Evolutionary conservation across 768 basidiomycete species (phyloP).

Genomic region (Termitomyces sp.): DNA sequence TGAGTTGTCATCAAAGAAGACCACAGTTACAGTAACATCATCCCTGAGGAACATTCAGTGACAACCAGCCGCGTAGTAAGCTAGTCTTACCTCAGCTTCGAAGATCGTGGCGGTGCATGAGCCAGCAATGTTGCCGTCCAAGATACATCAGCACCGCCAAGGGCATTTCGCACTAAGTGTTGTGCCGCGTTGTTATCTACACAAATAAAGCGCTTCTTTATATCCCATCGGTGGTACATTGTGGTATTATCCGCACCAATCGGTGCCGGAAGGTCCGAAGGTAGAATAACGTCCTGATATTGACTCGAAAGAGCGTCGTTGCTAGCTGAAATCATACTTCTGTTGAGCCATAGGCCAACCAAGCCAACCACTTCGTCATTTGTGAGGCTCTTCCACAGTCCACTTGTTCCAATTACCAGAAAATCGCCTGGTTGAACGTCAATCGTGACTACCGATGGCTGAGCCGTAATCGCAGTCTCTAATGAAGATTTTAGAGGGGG

Average conservation of each 20-base stretch:
- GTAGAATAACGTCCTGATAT: constrained; percentile 10
- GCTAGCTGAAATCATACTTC: constrained; percentile 1
- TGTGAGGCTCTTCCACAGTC: constrained; percentile 49
- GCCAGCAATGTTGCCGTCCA: constrained; percentile 32
- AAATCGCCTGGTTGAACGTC: constrained; percentile 44
- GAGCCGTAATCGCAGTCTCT: not conserved
- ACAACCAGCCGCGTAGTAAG: not conserved
- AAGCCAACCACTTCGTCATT: constrained; percentile 54
- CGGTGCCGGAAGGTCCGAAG: constrained; percentile 26
- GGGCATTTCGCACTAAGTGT: constrained; percentile 45
- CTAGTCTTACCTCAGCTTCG: constrained; percentile 27
- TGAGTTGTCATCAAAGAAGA: constrained; percentile 9
- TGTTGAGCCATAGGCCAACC: constrained; percentile 42
- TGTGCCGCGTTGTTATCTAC: constrained; percentile 39
- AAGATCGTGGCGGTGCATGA: constrained; percentile 28
- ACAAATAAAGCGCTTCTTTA: constrained; percentile 33
- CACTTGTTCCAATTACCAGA: constrained; percentile 48
- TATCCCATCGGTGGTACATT: constrained; percentile 31
- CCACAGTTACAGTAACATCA: constrained; percentile 9
- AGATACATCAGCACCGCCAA: constrained; percentile 42
- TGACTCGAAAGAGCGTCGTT: not conserved
- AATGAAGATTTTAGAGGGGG: not conserved
- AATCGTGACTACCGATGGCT: constrained; percentile 43
- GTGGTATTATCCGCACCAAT: constrained; percentile 25
- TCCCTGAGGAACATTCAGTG: constrained; percentile 3